Base-by-base conservation (phyloP, 768 basidiomycete genomes). In the Tephrocybe sp. region DNA sequence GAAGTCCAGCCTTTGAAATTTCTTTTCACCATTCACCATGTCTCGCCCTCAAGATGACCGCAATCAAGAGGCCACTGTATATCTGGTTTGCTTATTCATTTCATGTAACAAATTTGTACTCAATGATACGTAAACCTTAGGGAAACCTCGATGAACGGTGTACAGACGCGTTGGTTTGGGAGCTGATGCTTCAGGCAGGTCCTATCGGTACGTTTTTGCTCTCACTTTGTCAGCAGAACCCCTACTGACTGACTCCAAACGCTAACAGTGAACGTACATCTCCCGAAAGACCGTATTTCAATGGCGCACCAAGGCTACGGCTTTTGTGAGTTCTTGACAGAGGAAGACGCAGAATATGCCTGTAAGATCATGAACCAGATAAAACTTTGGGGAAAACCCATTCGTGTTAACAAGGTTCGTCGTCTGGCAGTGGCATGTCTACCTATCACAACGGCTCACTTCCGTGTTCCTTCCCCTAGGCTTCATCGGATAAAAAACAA, bases 351-450 rank as follows among this genome's bases (percentile, higher is more conserved):
- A 55, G 97, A 99, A 71, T 99, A 99, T 70, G 96, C 94, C 51
- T 98, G 96, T 80, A 97, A 98, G 79, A 98, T 98, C 61, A 98
- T 98, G 96, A 99, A 99, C 68, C 96, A 98, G 78, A 98, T 99
- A 67, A 99, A 99, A 71, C 70, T 99, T 47, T 99, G 90, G 83
- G 97, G 97, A 20, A 98, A 98, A 66, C 97, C 97, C 30, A 97
- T 99, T 52, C 80, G 97, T 58, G 96, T 99, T 57, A 98, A 98
- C 79, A 99, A 98, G 87, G 93, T 90, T 57, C 64, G 85, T 73
- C 44, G 39, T 60, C 22, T 10, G 17, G 20, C 46, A 33, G 10
- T 11, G 20, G 23, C 23, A 32, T 44, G 26, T 39, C 36, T 34
- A 35, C 23, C 43, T 22, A 11, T 41, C 33, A 39, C 41, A 33